Evolutionary conservation across 2,329 filamentous ascomycete species (phyloP).

Genomic region (Phaeosphaeria sp.): DNA sequence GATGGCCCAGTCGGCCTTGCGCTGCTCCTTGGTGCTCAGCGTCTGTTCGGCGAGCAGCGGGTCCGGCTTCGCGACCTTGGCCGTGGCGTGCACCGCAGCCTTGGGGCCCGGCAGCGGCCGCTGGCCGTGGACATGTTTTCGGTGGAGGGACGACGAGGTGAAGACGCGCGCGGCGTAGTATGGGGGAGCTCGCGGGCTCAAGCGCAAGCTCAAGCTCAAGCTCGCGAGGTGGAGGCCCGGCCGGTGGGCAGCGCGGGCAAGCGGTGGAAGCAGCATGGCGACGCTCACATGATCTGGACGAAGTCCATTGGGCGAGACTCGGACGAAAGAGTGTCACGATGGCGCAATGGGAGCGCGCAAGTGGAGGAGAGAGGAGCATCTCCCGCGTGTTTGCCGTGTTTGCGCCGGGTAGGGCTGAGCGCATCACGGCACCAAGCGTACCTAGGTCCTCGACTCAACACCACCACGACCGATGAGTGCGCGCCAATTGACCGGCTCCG

Average conservation of each 20-base stretch:
- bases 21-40: constrained; percentile 80
- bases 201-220: constrained; percentile 25
- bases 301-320: neutral
- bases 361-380: constrained; percentile 2
- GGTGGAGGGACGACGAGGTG: constrained; percentile 52
- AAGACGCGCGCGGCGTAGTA: constrained; percentile 49
- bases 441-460: too few species aligned
- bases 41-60: constrained; percentile 69
- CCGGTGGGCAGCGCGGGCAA: constrained; percentile 44
- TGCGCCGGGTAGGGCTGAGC: constrained; percentile 5
- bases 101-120: constrained; percentile 34
- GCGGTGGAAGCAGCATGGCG: constrained; percentile 45
- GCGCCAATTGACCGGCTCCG: constrained; percentile 35
- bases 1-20: constrained; percentile 97
- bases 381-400: constrained; percentile 20
- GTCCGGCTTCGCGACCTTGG: constrained; percentile 35
- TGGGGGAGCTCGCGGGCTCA: constrained; percentile 20
- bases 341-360: neutral
- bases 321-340: neutral
- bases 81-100: constrained; percentile 23
- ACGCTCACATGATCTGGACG: constrained; percentile 27
- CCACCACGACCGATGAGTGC: constrained; percentile 7
- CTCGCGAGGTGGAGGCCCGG: constrained; percentile 30
- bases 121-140: constrained; percentile 51
- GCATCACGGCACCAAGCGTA: too few species aligned